Evolutionary conservation across 495 filamentous ascomycete species (phyloP).

Genomic region (Hapsidospora chrysogenum): DNA sequence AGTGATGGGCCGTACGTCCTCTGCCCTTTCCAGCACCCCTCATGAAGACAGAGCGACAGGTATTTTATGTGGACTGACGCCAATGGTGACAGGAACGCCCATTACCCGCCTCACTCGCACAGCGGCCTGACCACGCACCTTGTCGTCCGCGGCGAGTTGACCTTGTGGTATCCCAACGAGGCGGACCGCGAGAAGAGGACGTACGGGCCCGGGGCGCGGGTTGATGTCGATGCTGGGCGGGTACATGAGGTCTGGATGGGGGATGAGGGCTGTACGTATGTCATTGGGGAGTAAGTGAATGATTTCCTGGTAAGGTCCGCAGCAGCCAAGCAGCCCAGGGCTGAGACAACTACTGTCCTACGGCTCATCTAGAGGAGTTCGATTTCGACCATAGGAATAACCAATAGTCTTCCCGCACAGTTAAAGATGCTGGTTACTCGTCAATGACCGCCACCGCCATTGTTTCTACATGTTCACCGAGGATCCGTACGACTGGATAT

Average conservation of each 20-base stretch:
- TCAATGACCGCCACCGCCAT: no score
- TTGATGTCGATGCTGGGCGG: slow-evolving; percentile 61
- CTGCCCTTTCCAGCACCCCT: not conserved
- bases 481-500: no score
- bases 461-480: no score
- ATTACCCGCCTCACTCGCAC: slow-evolving; percentile 67
- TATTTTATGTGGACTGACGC: not conserved
- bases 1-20: slow-evolving; percentile 50
- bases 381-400: no score
- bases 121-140: slow-evolving; percentile 55
- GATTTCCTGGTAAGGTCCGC: no score
- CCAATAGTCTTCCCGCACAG: no score
- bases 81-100: slow-evolving; percentile 25
- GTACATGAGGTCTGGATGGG: slow-evolving; percentile 81
- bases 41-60: no score
- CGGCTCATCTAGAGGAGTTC: no score
- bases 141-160: slow-evolving; percentile 53
- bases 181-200: slow-evolving; percentile 42
- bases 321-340: no score
- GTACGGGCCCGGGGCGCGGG: slow-evolving; percentile 45
- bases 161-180: slow-evolving; percentile 59
- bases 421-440: no score
- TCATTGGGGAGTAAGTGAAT: slow-evolving; percentile 56
- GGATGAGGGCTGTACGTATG: slow-evolving; percentile 60
- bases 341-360: no score